phyloP scores from a whole-genome alignment of 2,329 filamentous ascomycete genomes.

The Aureobasidium namibiae region DNA sequence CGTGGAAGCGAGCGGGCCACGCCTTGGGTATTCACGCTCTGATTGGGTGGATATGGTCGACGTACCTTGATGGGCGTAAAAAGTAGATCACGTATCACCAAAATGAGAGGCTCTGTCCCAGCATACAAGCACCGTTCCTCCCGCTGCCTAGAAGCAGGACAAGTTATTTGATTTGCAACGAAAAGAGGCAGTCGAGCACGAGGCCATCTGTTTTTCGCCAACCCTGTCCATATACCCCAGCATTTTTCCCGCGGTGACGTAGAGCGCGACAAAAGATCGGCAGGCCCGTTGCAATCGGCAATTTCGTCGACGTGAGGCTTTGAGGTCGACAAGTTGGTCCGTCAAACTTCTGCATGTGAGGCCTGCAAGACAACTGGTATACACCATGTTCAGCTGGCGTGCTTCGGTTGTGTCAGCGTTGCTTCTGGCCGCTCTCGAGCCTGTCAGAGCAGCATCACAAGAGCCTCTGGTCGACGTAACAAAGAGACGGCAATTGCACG shows the following conservation, averaged over 20 bases:
- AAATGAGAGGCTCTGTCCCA: background rate
- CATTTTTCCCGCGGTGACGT: background rate
- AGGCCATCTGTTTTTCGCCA: background rate
- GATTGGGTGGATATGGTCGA: background rate
- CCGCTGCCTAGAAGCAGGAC: background rate
- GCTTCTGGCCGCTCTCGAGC: background rate
- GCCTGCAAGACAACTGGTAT: background rate
- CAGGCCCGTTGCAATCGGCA: background rate
- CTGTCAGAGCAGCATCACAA: background rate
- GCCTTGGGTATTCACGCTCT: no score
- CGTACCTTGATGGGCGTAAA: constrained; percentile 2
- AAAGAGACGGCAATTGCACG: constrained; percentile 32
- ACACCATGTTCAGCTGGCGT: constrained; percentile 2
- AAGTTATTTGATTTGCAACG: background rate
- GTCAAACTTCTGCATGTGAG: constrained; percentile 2
- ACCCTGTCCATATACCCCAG: constrained; percentile 3
- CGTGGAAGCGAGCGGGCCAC: background rate
- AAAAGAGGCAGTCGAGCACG: background rate
- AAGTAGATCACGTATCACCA: background rate
- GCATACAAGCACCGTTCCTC: background rate
- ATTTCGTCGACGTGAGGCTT: background rate
- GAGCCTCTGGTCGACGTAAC: constrained; percentile 7
- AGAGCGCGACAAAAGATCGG: background rate
- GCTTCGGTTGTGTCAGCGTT: background rate
- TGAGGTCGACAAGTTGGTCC: background rate